phyloP scores from a whole-genome alignment of 305 asterid genomes.

The Coffea humblotiana region DNA sequence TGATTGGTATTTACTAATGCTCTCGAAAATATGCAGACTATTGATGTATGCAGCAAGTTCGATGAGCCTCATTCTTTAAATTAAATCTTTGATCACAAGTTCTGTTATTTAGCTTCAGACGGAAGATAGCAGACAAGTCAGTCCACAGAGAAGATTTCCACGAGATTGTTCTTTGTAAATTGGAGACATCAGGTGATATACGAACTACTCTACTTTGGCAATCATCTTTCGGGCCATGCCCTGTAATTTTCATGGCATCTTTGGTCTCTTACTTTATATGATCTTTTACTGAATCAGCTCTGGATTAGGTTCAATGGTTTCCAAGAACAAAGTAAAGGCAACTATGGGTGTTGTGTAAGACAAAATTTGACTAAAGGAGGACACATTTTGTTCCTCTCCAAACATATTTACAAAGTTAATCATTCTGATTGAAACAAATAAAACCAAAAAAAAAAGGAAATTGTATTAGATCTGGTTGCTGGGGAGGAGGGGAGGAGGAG shows the following conservation, averaged over 20 bases:
- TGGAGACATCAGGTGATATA: neutral
- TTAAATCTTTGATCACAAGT: neutral
- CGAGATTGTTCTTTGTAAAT: conserved; percentile 1
- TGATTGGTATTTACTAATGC: neutral
- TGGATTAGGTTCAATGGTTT: too few species aligned
- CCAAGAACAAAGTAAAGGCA: too few species aligned
- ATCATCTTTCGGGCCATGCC: neutral
- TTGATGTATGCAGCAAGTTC: neutral
- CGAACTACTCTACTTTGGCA: neutral
- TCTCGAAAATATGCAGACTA: neutral
- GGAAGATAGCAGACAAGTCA: neutral
- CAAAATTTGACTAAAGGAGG: too few species aligned
- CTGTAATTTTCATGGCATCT: neutral
- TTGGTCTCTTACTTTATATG: neutral
- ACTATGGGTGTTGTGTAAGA: too few species aligned
- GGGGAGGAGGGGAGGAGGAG: too few species aligned
- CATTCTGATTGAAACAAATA: too few species aligned
- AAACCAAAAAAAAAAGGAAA: too few species aligned
- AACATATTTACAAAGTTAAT: too few species aligned
- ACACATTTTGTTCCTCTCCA: too few species aligned
- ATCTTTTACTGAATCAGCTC: too few species aligned
- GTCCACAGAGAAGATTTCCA: neutral
- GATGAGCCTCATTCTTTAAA: neutral
- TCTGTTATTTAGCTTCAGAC: neutral
- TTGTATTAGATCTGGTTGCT: too few species aligned